phyloP scores from a whole-genome alignment of 1,284 basidiomycete species.

The Pterulicium gracile region DNA sequence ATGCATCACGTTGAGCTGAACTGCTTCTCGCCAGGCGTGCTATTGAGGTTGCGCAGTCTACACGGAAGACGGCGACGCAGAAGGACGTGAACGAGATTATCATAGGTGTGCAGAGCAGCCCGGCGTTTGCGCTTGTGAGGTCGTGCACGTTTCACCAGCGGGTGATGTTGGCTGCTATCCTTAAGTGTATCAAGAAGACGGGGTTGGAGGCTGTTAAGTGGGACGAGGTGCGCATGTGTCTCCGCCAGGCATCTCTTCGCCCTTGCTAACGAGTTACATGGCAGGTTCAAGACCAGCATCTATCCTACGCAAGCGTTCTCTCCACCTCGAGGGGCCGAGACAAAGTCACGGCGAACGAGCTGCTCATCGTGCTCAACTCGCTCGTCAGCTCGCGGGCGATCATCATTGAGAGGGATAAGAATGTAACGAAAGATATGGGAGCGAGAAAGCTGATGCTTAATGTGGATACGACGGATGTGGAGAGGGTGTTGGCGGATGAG shows the following conservation, averaged over 20 bases:
- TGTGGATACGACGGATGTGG: constrained; percentile 61
- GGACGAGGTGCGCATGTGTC: constrained; percentile 48
- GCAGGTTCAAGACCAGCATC: constrained; percentile 65
- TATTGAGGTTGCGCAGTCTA: constrained; percentile 64
- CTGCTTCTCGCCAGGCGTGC: constrained; percentile 50
- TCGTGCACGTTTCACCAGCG: constrained; percentile 81
- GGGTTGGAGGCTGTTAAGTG: constrained; percentile 85
- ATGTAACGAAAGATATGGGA: constrained; percentile 34
- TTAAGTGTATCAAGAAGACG: constrained; percentile 75
- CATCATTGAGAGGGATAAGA: constrained; percentile 44
- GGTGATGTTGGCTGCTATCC: constrained; percentile 79
- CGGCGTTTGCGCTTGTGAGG: constrained; percentile 73
- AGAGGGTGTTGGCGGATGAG: constrained; percentile 61
- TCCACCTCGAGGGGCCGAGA: constrained; percentile 39
- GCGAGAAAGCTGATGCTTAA: constrained; percentile 59
- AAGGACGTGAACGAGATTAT: constrained; percentile 78
- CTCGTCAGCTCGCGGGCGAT: constrained; percentile 63
- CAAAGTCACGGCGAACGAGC: constrained; percentile 43
- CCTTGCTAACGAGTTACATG: constrained; percentile 6
- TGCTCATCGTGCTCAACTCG: constrained; percentile 53
- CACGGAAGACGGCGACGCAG: constrained; percentile 48
- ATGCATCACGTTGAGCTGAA: constrained; percentile 3
- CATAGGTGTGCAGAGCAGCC: constrained; percentile 85
- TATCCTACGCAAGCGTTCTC: constrained; percentile 47
- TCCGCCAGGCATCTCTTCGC: constrained; percentile 2